Conservation (phyloP, 202 grass and related monocot species). For the Saccharum hybrid region DNA sequence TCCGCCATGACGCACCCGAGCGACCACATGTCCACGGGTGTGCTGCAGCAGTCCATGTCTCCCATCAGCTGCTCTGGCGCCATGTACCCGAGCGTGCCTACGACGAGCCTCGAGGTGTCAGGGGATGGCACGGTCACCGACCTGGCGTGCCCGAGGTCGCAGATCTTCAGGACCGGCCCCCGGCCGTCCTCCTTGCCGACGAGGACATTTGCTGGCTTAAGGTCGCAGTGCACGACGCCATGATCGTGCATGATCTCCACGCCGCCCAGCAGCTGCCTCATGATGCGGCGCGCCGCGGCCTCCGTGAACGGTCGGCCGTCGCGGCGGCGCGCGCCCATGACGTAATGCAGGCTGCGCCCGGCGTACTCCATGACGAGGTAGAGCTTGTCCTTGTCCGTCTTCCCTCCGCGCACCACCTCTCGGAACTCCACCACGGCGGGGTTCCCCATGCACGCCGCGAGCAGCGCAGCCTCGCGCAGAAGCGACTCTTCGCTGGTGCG, state of each 20-base stretch:
- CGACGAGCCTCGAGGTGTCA: background rate
- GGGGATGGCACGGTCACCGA: background rate
- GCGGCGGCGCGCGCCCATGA: background rate
- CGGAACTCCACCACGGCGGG: constrained; percentile 5
- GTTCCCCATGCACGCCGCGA: background rate
- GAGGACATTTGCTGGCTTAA: constrained; percentile 55
- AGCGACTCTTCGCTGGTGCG: background rate
- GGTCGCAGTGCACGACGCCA: constrained; percentile 48
- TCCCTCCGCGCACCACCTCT: background rate
- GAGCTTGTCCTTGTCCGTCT: background rate
- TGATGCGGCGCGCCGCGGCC: constrained; percentile 24
- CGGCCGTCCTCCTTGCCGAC: constrained; percentile 7
- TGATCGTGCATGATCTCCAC: background rate
- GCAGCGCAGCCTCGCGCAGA: background rate
- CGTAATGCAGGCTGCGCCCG: constrained; percentile 6
- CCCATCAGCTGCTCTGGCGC: constrained; percentile 10
- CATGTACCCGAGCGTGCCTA: background rate
- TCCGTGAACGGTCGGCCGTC: background rate
- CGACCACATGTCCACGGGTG: constrained; percentile 3
- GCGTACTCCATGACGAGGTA: constrained; percentile 37
- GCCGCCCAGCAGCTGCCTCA: constrained; percentile 31
- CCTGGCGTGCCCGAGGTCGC: constrained; percentile 49
- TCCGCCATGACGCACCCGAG: constrained; percentile 24
- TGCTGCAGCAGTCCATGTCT: background rate
- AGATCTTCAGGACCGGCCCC: constrained; percentile 9